Evolutionary conservation across 2,329 filamentous ascomycete species (phyloP), one percentile per base, ranked within the genome.

Genomic region (Penicillium paneum): DNA sequence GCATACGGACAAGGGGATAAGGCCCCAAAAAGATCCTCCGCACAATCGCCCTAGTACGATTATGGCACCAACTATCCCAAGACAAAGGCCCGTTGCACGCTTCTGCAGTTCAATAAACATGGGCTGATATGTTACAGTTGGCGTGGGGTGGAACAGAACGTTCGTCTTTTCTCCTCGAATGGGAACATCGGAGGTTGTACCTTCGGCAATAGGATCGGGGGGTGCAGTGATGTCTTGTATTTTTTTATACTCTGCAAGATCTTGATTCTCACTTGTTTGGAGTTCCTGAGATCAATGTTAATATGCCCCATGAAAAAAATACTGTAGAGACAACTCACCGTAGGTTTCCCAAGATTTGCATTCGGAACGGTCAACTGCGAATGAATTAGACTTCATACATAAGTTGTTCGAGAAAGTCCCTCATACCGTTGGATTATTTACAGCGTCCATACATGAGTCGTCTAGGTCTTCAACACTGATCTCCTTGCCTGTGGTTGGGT

Each of bases 81-180:
- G 76, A 61, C 88, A 89, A 5, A 97, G 75, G 0, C 84, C 77
- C 42, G 83, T 85, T n/a, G 88, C 89, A 10, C 87, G 83, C 61
- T 84, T 83, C 74, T 97, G 19, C 91, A 54, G 97, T 73, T 12
- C 83, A 74, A 80, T 83, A 70, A 89, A 97, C 82, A 91, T 96
- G 5, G 92, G 91, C 72, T 96, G 90, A 68, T 91, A 96, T 76
- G 87, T 91, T 62, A 96, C 83, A 0, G 88, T 89, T 0, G 93
- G 93, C 0, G 93, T 97, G 15, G 94, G 93, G 72, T 97, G 93
- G 74, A 97, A 97, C 29, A 97, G 81, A 17, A 97, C 87, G 59
- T 96, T 97, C 3, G 94, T 97, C 81, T 94, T 97, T 70, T 97
- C 93, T 66, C 92, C 93, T 68, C 92, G 89, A 55, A 97, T 96